These are phyloP conservation scores for Antitrichia curtipendula DNA, from an alignment of 225 moss, liverwort and hornwort genomes.

Conservation along the genomic window DNA sequence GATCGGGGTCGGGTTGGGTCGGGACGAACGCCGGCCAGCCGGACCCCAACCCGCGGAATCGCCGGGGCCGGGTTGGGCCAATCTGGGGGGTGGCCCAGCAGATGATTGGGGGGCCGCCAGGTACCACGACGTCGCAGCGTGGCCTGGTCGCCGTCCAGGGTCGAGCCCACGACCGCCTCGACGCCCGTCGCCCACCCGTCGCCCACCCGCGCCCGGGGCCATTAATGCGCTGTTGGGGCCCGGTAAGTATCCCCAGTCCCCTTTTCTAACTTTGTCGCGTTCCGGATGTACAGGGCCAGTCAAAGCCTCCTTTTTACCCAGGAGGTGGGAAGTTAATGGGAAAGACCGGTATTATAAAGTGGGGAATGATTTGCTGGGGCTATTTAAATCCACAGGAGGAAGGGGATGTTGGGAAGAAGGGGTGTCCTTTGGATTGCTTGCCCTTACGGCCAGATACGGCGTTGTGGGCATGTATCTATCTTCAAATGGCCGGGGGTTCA, in stretches of 20 bases:
- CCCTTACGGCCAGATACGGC: neutral
- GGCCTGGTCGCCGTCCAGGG: neutral
- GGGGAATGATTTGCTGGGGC: slow-evolving; percentile 4
- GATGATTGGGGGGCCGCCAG: slow-evolving; percentile 34
- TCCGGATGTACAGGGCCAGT: neutral
- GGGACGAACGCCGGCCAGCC: neutral
- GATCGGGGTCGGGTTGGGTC: neutral
- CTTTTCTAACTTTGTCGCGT: neutral
- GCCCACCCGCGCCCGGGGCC: neutral
- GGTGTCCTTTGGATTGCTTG: neutral
- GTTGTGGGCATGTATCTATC: neutral
- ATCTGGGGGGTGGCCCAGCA: slow-evolving; percentile 11
- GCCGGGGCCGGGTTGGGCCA: slow-evolving; percentile 21
- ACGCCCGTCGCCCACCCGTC: neutral
- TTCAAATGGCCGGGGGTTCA: neutral
- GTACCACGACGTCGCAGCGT: neutral
- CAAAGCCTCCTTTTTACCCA: slow-evolving; percentile 9
- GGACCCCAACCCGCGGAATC: slow-evolving; percentile 4
- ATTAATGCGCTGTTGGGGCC: neutral
- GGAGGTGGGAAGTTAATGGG: neutral
- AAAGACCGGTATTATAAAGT: neutral
- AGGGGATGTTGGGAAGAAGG: neutral
- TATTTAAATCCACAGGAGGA: neutral
- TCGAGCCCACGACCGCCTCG: neutral
- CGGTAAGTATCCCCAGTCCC: neutral